phyloP scores from a whole-genome alignment of 345 rosid genomes.

The Punica granatum region DNA sequence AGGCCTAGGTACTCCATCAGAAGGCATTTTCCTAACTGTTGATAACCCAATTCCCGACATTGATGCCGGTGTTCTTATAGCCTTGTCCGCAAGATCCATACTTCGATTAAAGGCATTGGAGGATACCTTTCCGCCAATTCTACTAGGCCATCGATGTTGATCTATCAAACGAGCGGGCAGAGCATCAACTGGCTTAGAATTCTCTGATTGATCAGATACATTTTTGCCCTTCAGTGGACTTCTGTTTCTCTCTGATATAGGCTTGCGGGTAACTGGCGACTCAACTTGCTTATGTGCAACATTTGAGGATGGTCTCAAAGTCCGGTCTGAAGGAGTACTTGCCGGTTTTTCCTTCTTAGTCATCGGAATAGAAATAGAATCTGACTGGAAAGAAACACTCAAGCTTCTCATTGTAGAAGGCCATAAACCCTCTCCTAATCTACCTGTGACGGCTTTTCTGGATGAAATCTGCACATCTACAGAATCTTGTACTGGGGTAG shows the following conservation, averaged over 20 bases:
- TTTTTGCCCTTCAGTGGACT: conserved; percentile 83
- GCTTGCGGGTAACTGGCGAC: conserved; percentile 49
- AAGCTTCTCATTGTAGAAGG: conserved; percentile 99
- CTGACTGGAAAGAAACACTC: conserved; percentile 91
- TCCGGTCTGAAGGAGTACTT: conserved; percentile 56
- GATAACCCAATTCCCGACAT: conserved; percentile 35
- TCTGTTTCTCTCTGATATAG: conserved; percentile 72
- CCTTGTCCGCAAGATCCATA: conserved; percentile 56
- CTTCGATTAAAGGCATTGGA: conserved; percentile 43
- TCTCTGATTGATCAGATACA: conserved; percentile 78
- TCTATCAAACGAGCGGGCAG: conserved; percentile 63
- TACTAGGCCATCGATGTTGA: conserved; percentile 93
- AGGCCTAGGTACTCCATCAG: conserved; percentile 32
- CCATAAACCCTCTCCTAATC: conserved; percentile 89
- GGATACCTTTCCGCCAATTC: conserved; percentile 54
- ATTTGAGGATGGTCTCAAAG: conserved; percentile 81
- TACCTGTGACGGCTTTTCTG: conserved; percentile 56
- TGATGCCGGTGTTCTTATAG: conserved; percentile 28
- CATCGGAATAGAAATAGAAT: conserved; percentile 68
- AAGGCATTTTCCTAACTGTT: conserved; percentile 44
- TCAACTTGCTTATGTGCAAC: conserved; percentile 60
- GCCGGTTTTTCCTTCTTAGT: conserved; percentile 78
- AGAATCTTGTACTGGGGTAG: conserved; percentile 68
- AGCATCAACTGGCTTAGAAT: conserved; percentile 78
- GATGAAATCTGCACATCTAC: conserved; percentile 41